A percentile compares a stretch with the other conserved stretches of the same genome.
phyloP scores from a whole-genome alignment of 441 rosid species.

The Syzygium syzygioides region DNA sequence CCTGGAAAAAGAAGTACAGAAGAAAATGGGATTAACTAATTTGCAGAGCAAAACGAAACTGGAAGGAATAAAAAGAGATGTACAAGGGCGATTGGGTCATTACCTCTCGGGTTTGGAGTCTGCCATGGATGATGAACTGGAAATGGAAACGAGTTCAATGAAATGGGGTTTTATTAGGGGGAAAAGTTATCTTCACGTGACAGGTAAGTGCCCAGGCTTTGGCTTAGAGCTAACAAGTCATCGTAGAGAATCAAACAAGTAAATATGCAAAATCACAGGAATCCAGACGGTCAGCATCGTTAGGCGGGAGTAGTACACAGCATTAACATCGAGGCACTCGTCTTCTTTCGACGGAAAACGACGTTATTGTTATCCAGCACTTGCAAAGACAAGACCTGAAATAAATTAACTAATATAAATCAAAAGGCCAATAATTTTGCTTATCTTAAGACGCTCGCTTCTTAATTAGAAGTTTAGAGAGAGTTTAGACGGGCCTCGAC shows the following conservation, averaged over 20 bases:
- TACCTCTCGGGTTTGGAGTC: not conserved
- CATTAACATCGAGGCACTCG: not conserved
- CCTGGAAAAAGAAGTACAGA: conserved; percentile 9
- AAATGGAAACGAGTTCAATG: not conserved
- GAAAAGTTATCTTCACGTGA: no score
- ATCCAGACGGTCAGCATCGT: not conserved
- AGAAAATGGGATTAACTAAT: not conserved
- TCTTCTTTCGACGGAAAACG: not conserved
- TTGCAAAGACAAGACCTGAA: not conserved
- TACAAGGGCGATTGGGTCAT: not conserved
- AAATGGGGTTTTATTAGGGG: not conserved
- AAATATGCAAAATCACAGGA: not conserved
- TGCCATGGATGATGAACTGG: not conserved
- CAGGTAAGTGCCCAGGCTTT: not conserved
- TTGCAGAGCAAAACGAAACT: not conserved
- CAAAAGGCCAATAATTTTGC: not conserved
- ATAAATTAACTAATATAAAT: not conserved
- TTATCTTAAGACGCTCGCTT: not conserved
- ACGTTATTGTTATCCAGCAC: not conserved
- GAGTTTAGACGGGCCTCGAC: not conserved
- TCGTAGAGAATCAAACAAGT: not conserved
- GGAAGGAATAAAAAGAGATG: not conserved
- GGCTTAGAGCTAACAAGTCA: not conserved
- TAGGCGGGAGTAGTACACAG: not conserved
- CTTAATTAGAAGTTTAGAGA: not conserved